phyloP scores from a whole-genome alignment of 768 basidiomycete genomes.

The Butyriboletus loyo region DNA sequence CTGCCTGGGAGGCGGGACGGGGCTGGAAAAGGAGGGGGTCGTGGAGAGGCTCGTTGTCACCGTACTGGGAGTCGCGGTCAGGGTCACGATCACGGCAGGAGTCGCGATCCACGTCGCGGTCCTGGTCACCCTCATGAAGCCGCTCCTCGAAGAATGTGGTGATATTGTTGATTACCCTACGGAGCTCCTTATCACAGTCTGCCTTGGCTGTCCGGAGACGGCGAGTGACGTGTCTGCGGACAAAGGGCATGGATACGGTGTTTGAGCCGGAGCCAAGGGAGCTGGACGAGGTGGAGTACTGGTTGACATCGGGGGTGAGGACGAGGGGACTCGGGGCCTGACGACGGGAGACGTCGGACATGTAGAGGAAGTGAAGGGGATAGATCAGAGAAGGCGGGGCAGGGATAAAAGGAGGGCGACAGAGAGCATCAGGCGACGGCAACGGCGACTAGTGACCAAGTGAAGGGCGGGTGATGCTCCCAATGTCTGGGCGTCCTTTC shows the following conservation, averaged over 20 bases:
- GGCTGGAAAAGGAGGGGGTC: slow-evolving; percentile 62
- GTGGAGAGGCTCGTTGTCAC: slow-evolving; percentile 54
- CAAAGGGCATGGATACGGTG: slow-evolving; percentile 89
- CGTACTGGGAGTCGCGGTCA: slow-evolving; percentile 56
- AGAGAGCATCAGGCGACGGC: slow-evolving; percentile 20
- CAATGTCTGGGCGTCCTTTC: slow-evolving; percentile 3
- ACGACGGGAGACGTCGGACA: slow-evolving; percentile 44
- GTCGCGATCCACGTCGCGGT: slow-evolving; percentile 63
- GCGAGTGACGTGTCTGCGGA: slow-evolving; percentile 88
- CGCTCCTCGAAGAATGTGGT: slow-evolving; percentile 93
- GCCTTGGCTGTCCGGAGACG: slow-evolving; percentile 92
- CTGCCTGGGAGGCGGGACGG: slow-evolving; percentile 54
- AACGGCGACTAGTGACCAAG: slow-evolving; percentile 17
- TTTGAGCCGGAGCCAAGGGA: slow-evolving; percentile 55
- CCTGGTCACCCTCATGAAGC: slow-evolving; percentile 70
- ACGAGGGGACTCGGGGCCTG: slow-evolving; percentile 74
- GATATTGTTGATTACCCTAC: slow-evolving; percentile 91
- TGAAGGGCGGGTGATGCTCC: slow-evolving; percentile 12
- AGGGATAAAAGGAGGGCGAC: slow-evolving; percentile 3
- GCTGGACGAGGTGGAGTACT: slow-evolving; percentile 14
- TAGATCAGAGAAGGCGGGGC: slow-evolving; percentile 10
- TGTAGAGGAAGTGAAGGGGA: slow-evolving; percentile 1
- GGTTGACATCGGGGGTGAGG: slow-evolving; percentile 59
- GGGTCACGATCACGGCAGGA: slow-evolving; percentile 43
- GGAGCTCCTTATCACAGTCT: slow-evolving; percentile 94